A percentile compares a stretch with the other conserved stretches of the same genome.
Conservation (phyloP, 176 grass and related monocot species). For the Avena insularis region DNA sequence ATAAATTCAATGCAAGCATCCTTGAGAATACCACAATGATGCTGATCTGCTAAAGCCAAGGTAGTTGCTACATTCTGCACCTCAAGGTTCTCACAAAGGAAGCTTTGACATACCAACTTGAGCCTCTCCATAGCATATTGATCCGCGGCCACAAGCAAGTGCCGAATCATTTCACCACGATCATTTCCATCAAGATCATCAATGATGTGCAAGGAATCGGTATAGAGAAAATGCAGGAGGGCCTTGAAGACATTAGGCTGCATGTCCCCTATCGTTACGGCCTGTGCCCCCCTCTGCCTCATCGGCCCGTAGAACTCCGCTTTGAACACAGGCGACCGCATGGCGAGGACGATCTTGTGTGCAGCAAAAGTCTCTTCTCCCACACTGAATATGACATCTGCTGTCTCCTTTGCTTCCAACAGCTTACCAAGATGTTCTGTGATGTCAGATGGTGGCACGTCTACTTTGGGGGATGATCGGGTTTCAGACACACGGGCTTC, state of each 20-base stretch:
- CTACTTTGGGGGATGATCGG: background rate
- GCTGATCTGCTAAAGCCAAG: background rate
- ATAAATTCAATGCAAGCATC: background rate
- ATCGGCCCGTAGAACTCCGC: background rate
- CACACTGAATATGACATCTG: background rate
- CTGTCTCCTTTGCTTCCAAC: background rate
- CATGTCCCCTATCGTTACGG: background rate
- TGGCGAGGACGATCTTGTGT: background rate
- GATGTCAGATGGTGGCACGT: background rate
- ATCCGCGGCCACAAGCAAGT: background rate
- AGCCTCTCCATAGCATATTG: background rate
- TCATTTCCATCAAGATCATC: background rate
- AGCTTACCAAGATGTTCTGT: background rate
- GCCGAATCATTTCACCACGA: background rate
- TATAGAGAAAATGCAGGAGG: background rate
- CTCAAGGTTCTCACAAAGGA: background rate
- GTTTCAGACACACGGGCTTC: background rate
- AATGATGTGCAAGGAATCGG: background rate
- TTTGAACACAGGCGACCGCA: background rate
- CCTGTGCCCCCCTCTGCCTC: background rate
- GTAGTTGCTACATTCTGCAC: slow-evolving; percentile 6
- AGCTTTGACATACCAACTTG: background rate
- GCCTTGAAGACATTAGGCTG: background rate
- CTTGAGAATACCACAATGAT: background rate
- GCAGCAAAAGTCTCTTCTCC: background rate